Evolutionary conservation across 345 rosid species (phyloP).

Genomic region (Populus alba): DNA sequence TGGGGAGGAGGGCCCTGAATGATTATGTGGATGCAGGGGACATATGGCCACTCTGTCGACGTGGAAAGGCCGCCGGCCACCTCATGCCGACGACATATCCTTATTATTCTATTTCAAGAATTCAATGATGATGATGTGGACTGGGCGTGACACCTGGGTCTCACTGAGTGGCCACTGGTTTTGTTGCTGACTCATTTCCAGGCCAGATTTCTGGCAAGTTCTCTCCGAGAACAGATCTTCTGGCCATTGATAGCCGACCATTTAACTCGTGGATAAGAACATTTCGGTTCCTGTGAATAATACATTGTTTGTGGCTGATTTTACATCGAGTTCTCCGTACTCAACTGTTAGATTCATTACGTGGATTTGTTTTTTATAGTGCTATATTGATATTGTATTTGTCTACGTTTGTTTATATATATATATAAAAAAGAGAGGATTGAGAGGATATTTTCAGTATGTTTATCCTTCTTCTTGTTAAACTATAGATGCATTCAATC

Average conservation of each 20-base stretch:
- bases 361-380: too few species aligned
- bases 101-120: background rate
- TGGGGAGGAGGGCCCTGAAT: too few species aligned
- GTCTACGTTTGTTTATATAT: too few species aligned
- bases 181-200: slow-evolving; percentile 4
- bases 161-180: background rate
- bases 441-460: too few species aligned
- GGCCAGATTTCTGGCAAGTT: background rate
- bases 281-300: background rate
- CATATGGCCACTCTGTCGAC: background rate
- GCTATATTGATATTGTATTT: too few species aligned
- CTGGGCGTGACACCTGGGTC: slow-evolving; percentile 23
- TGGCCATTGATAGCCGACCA: background rate
- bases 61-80: slow-evolving; percentile 21
- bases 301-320: too few species aligned
- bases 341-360: too few species aligned
- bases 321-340: too few species aligned
- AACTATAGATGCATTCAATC: too few species aligned
- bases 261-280: background rate
- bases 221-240: background rate
- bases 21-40: too few species aligned
- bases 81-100: slow-evolving; percentile 1
- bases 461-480: too few species aligned
- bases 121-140: background rate
- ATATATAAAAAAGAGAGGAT: too few species aligned